phyloP scores from a whole-genome alignment of 345 rosid species.

The Salix brachista region DNA sequence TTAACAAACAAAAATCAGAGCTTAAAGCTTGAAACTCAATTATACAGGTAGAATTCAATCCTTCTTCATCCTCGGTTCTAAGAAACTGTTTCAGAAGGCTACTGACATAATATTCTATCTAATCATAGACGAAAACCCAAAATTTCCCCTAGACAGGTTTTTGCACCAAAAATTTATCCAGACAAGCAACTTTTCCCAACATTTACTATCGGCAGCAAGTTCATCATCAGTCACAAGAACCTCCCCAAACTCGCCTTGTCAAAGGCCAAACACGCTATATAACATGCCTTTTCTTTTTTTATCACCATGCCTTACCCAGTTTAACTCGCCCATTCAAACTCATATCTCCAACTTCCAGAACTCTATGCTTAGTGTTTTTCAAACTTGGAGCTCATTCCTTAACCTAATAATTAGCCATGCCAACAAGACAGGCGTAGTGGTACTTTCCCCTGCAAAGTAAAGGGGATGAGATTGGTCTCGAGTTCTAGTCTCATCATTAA shows the following conservation, averaged over 20 bases:
- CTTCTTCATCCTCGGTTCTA: background rate
- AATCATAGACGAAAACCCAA: background rate
- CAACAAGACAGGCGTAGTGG: background rate
- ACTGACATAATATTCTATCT: background rate
- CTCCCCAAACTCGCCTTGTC: background rate
- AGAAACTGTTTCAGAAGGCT: background rate
- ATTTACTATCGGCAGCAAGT: background rate
- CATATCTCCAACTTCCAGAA: background rate
- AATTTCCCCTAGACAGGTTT: background rate
- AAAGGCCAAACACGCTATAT: background rate
- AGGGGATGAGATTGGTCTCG: background rate
- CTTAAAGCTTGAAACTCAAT: background rate
- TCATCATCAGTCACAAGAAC: background rate
- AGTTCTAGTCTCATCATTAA: background rate
- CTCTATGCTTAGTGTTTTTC: background rate
- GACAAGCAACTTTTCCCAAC: background rate
- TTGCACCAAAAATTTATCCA: background rate
- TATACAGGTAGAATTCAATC: background rate
- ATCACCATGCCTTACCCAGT: background rate
- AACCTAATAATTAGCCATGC: background rate
- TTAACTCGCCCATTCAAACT: background rate
- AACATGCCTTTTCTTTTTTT: background rate
- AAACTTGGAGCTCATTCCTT: background rate
- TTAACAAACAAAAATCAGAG: background rate
- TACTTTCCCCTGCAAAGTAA: background rate